Evolutionary conservation across 805 yeast species (phyloP), one percentile per base, ranked within the genome.

Genomic region (Metschnikowia lachancei): DNA sequence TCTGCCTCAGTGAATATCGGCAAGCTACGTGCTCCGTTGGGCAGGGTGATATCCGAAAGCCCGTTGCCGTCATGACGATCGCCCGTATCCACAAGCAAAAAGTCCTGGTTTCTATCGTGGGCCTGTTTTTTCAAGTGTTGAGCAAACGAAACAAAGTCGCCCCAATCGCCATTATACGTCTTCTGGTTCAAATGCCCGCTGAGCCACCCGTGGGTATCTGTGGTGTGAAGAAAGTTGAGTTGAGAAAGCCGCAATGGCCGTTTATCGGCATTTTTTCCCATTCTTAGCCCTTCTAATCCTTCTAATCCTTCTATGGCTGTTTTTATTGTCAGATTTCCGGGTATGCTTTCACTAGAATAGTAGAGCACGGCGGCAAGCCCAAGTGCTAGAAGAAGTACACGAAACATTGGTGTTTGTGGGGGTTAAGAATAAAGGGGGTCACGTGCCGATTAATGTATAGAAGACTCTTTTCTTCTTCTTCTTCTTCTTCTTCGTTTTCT

Each of bases 131-230:
- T 69, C 56, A 91, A 62, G 45, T 78, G 80, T 4, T 64, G 52
- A 0, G 80, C 69, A 60, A 92, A 91, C 0, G 91, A 81, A 3
- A 86, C 60, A 49, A 85, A 87, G 59, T 92, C 96, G 9, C 97
- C 97, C 96, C 96, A 92, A 62, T 91, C 87, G 4, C 87, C 94
- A 32, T 83, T 77, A 63, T 83, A 92, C 47, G 79, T 81, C 24
- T 77, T 73, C 63, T 91, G 97, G 54, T 83, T 82, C 33, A 80
- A 57, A 67, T 92, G 99, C 0, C 97, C 97, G 4, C 92, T 82
- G 52, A 85, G 80, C 99, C 99, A 94, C 1, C 94, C 97, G 64
- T 94, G 99, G 2, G 97, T 92, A 59, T 94, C 99, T 0, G 99
- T 94, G 1, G 98, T 91, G 59, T 92, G 98, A 20, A 92, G 58